These are phyloP conservation scores for Cyclotella baltica DNA, from an alignment of 108 stramenopile species.

Conservation along the genomic window DNA sequence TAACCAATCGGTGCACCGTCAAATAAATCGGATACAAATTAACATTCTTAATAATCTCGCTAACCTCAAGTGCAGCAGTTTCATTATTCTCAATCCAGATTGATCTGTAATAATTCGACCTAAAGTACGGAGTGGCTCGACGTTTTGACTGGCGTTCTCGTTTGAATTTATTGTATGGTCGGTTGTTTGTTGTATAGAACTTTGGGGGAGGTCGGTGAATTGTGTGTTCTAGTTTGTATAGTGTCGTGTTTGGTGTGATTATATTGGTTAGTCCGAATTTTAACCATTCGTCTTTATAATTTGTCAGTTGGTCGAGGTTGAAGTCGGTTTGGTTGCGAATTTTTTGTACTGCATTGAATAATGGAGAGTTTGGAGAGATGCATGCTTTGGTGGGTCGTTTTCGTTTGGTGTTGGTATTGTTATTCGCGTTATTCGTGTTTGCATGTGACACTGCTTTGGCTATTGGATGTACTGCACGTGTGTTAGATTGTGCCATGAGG, in stretches of 20 bases:
- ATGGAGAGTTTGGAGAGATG: constrained; percentile 15
- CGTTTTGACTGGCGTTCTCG: neutral
- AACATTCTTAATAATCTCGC: neutral
- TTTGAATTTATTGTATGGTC: neutral
- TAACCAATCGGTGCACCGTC: constrained; percentile 1
- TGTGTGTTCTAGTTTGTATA: constrained; percentile 34
- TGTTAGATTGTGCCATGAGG: too few relatives aligned
- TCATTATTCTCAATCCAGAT: constrained; percentile 4
- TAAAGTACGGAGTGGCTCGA: constrained; percentile 6
- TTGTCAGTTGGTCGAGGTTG: neutral
- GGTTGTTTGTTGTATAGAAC: neutral
- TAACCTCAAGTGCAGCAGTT: neutral
- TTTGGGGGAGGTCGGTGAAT: neutral
- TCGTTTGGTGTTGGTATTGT: constrained; percentile 1
- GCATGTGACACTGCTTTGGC: neutral
- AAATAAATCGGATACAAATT: constrained; percentile 13
- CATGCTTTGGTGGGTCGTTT: constrained; percentile 7
- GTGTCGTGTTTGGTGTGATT: neutral
- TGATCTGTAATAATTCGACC: constrained; percentile 20
- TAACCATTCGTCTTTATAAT: constrained; percentile 22
- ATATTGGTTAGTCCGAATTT: constrained; percentile 16
- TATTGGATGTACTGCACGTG: neutral
- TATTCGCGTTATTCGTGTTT: neutral
- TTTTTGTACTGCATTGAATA: constrained; percentile 11
- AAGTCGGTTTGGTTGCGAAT: constrained; percentile 1